A percentile compares a stretch with the other conserved stretches of the same genome.
phyloP scores from a whole-genome alignment of 2,329 filamentous ascomycete species.

The Penicillium sclerotiorum region DNA sequence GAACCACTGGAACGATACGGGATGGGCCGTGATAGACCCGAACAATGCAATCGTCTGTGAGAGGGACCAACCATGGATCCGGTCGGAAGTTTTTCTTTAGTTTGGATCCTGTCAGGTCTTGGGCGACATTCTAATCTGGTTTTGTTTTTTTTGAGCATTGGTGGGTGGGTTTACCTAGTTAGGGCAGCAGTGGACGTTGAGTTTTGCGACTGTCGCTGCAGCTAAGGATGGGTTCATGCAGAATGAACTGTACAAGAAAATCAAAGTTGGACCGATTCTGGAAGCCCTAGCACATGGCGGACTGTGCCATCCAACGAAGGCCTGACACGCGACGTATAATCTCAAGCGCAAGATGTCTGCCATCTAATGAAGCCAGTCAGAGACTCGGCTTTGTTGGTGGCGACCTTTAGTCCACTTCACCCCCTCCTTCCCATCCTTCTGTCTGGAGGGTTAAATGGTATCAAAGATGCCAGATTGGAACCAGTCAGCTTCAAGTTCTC shows the following conservation, averaged over 20 bases:
- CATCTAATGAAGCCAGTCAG: background rate
- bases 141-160: no score
- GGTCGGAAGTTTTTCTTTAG: background rate
- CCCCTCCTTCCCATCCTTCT: background rate
- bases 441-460: background rate
- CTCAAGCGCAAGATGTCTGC: background rate
- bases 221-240: slow-evolving; percentile 24
- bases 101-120: slow-evolving; percentile 1
- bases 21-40: slow-evolving; percentile 20
- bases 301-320: slow-evolving; percentile 19
- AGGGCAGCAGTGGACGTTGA: background rate
- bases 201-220: slow-evolving; percentile 7
- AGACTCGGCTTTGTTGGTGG: slow-evolving; percentile 4
- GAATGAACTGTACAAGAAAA: slow-evolving; percentile 19
- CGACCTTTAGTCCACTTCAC: background rate
- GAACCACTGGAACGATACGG: slow-evolving; percentile 29
- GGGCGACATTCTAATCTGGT: no score
- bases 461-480: background rate
- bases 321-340: slow-evolving; percentile 16
- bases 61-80: slow-evolving; percentile 26
- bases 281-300: slow-evolving; percentile 28
- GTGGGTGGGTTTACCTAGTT: slow-evolving; percentile 5
- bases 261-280: slow-evolving; percentile 17
- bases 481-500: background rate
- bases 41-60: slow-evolving; percentile 15